Percentiles rank a stretch among this genome's conserved stretches.
Conservation (phyloP, 176 grass and related monocot species). For the Lolium rigidum region DNA sequence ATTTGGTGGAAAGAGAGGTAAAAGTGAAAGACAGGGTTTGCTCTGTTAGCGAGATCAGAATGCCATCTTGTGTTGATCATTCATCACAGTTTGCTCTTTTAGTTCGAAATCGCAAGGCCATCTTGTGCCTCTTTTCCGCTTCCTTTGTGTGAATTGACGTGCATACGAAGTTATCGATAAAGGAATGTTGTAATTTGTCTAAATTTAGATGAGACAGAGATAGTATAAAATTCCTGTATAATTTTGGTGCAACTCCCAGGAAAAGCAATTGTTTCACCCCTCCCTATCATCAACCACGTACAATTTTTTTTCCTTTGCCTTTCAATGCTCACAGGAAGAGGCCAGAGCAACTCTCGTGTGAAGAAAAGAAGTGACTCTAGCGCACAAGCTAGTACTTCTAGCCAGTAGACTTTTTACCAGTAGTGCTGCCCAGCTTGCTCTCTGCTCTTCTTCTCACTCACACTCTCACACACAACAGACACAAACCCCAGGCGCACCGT, state of each 20-base stretch:
- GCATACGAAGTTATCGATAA: no score
- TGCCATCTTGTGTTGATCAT: not conserved
- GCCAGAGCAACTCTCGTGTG: not conserved
- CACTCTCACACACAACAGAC: not conserved
- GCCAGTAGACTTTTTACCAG: not conserved
- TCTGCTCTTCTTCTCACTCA: not conserved
- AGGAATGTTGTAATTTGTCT: no score
- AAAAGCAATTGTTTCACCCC: not conserved
- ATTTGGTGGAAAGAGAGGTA: no score
- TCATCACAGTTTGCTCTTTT: not conserved
- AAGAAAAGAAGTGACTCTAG: slow-evolving; percentile 13
- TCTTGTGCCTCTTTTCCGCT: not conserved
- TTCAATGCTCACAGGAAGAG: not conserved
- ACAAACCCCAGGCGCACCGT: not conserved
- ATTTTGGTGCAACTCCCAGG: not conserved
- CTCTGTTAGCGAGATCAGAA: not conserved
- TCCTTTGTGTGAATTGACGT: no score
- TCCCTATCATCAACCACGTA: not conserved
- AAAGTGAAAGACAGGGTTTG: not conserved
- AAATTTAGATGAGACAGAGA: no score
- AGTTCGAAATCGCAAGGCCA: not conserved
- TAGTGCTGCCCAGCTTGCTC: not conserved
- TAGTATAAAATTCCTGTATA: not conserved
- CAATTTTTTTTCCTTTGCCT: no score
- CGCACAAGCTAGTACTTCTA: not conserved